These are phyloP conservation scores for Candida arabinofermentans DNA, from an alignment of 805 yeast genomes.

Conservation along the genomic window DNA sequence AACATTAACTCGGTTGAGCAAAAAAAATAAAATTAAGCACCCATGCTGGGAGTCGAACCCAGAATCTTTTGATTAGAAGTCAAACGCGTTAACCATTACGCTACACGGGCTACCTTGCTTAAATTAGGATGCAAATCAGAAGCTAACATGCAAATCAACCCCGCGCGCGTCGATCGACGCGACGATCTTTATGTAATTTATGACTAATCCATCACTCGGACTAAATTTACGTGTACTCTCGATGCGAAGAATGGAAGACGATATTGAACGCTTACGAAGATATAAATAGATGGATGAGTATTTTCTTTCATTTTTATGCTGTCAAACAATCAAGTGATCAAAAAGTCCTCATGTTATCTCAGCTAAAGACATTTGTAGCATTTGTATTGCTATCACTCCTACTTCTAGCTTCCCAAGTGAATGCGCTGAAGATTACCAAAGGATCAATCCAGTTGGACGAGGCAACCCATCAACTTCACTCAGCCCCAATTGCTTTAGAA, in stretches of 20 bases:
- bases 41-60: slow-evolving; percentile 50
- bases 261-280: too few relatives aligned
- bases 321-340: too few relatives aligned
- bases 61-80: slow-evolving; percentile 56
- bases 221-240: too few relatives aligned
- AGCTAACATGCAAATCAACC: too few relatives aligned
- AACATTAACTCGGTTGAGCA: neutral
- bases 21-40: slow-evolving; percentile 6
- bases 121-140: too few relatives aligned
- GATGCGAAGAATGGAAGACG: too few relatives aligned
- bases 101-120: slow-evolving; percentile 37
- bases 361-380: neutral
- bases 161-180: too few relatives aligned
- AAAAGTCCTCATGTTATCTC: neutral
- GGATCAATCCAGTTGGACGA: slow-evolving; percentile 11
- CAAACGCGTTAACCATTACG: slow-evolving; percentile 60
- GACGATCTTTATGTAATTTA: too few relatives aligned
- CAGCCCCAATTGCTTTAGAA: slow-evolving; percentile 7
- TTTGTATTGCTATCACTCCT: neutral
- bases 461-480: slow-evolving; percentile 1
- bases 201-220: too few relatives aligned
- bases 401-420: neutral
- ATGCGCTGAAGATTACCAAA: slow-evolving; percentile 1
- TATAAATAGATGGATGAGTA: too few relatives aligned
- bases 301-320: too few relatives aligned